Percentiles rank a stretch among this genome's conserved stretches.
Evolutionary conservation across 305 asterid genomes (phyloP).

Genomic region (Fraxinus albicans): DNA sequence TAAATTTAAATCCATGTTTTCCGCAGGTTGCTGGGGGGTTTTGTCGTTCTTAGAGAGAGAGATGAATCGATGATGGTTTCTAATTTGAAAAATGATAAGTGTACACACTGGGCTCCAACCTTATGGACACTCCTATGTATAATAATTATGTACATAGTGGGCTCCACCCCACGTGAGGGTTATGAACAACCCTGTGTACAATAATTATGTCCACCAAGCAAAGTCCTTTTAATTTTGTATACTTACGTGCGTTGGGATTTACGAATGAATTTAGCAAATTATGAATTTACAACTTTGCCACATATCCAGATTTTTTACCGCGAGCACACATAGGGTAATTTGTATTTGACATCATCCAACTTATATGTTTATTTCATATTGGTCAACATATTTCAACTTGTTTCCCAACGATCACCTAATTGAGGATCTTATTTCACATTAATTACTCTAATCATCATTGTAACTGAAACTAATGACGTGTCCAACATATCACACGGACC

Average conservation of each 20-base stretch:
- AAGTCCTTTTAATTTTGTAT: neutral
- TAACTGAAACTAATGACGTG: too few species aligned
- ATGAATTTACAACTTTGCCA: neutral
- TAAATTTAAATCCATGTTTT: neutral
- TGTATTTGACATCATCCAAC: neutral
- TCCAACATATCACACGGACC: neutral
- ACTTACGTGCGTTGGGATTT: neutral
- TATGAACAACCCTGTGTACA: too few species aligned
- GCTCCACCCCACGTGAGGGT: too few species aligned
- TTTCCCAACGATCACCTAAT: neutral
- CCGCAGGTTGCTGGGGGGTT: neutral
- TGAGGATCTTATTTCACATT: neutral
- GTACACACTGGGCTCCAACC: too few species aligned
- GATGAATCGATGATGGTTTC: neutral
- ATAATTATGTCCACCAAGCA: too few species aligned
- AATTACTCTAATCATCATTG: neutral
- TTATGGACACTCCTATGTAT: too few species aligned
- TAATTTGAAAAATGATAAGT: too few species aligned
- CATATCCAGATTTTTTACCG: neutral
- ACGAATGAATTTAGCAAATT: neutral
- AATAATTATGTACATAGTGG: too few species aligned
- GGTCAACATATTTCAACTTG: neutral
- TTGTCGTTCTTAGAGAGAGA: neutral
- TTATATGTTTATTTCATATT: neutral
- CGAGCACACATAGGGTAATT: neutral